Base-by-base conservation (phyloP, 176 grass and related monocot genomes). In the Neostapfia colusana region DNA sequence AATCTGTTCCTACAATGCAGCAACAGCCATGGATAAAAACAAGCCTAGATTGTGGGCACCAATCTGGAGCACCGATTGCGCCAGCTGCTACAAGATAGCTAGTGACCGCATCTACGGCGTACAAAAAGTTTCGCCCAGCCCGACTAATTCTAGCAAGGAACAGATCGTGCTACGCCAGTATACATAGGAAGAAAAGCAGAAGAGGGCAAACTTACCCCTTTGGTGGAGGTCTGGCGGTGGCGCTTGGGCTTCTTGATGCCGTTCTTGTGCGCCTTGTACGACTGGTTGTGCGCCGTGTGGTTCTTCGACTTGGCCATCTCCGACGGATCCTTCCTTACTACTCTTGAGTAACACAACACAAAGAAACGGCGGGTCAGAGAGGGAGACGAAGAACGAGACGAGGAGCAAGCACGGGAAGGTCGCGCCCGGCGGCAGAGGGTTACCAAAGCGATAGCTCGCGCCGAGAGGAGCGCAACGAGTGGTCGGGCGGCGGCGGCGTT, bases 301-400 rank as follows among this genome's bases (percentile, higher is more conserved):
- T 94, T 94, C 92, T 94, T 94, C 68, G 92, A 94, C 88, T 94
- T 94, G 81, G 92, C 92, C 92, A 94, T 94, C 82, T 80, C 62
- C 6, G 12, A 34, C 0, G 70, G 50, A 57, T 73, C 50, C 69
- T 46, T 67, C 16, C 67, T 70, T 69, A 25, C 49, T 73, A 41
- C 45, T 16, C 3, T 48, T 38, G 27, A 73, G 26, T 0, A 72
- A 2, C 46, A 21, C 26, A 31, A 21, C 57, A 53, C 46, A 48
- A 61, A 12, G 2, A 40, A 45, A 34, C 24, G 17, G 17, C 5
- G 37, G 34, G 42, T 75, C 38, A 69, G 34, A 28, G 36, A 12
- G 7, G 11, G 28, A 7, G 39, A 25, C 34, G 4, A 45, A 15
- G 44, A 55, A 18, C 12, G 12, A 17, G 26, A 51, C 1, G 31